Percentiles rank a stretch among this genome's conserved stretches.
Evolutionary conservation across 2,329 filamentous ascomycete genomes (phyloP).

Genomic region (Sclerotinia subarctica): DNA sequence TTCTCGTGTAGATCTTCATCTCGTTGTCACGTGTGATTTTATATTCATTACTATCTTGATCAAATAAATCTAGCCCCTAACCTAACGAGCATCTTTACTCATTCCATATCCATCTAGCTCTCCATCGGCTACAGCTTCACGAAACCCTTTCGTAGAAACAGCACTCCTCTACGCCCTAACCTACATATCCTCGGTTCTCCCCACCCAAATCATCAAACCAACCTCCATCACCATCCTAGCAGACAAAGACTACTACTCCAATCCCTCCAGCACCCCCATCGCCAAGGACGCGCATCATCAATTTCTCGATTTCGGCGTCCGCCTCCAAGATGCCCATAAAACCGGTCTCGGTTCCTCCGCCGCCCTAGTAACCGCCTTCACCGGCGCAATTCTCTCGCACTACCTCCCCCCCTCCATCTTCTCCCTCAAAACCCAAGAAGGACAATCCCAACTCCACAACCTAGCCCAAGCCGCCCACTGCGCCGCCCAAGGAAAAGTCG

Average conservation of each 20-base stretch:
- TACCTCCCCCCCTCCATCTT: constrained; percentile 61
- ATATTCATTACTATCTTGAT: neutral
- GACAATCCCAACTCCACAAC: constrained; percentile 73
- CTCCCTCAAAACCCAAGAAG: constrained; percentile 52
- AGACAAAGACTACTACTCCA: constrained; percentile 96
- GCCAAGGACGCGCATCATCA: constrained; percentile 43
- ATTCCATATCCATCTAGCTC: constrained; percentile 20
- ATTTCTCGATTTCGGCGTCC: constrained; percentile 76
- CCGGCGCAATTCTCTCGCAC: constrained; percentile 71
- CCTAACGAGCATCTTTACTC: neutral
- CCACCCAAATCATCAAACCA: constrained; percentile 55
- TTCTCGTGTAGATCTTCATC: too few relatives aligned
- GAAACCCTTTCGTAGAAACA: constrained; percentile 89
- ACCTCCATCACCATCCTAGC: constrained; percentile 82
- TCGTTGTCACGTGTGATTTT: constrained; percentile 16
- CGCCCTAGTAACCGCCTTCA: constrained; percentile 85
- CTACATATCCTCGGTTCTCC: constrained; percentile 57
- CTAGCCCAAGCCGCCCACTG: constrained; percentile 92
- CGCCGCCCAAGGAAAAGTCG: constrained; percentile 93
- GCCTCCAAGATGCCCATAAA: constrained; percentile 79
- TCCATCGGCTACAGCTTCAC: constrained; percentile 37
- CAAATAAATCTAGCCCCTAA: neutral
- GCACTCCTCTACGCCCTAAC: constrained; percentile 83
- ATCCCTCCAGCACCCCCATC: constrained; percentile 45
- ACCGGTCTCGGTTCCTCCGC: constrained; percentile 94